Percentiles rank a stretch among this genome's conserved stretches.
phyloP scores from a whole-genome alignment of 2,329 filamentous ascomycete species.

The Epichloe elymi region DNA sequence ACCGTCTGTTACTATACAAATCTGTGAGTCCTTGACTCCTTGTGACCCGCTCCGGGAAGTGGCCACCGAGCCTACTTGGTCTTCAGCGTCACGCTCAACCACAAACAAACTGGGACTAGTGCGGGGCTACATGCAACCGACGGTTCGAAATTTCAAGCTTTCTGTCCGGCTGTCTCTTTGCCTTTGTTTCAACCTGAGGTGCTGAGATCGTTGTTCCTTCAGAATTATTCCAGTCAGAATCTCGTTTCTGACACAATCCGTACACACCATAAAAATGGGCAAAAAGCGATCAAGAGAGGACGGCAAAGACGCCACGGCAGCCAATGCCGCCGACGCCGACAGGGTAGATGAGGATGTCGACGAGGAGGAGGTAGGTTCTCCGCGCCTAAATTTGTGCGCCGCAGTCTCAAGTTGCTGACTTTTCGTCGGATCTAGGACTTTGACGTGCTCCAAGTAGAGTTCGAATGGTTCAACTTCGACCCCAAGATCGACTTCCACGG shows the following conservation, averaged over 20 bases:
- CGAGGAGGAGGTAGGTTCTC: slow-evolving; percentile 35
- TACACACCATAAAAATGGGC: slow-evolving; percentile 24
- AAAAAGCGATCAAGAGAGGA: slow-evolving; percentile 39
- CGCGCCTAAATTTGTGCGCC: background rate
- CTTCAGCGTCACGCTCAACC: too few species aligned
- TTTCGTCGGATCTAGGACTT: slow-evolving; percentile 47
- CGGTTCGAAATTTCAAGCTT: background rate
- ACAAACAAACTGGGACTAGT: too few species aligned
- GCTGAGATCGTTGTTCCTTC: too few species aligned
- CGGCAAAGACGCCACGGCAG: slow-evolving; percentile 25
- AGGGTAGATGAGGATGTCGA: slow-evolving; percentile 40
- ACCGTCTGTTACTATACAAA: too few species aligned
- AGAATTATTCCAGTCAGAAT: background rate
- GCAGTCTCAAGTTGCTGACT: slow-evolving; percentile 1
- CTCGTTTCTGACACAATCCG: background rate
- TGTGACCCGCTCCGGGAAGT: too few species aligned
- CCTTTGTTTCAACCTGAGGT: too few species aligned
- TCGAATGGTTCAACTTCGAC: slow-evolving; percentile 97
- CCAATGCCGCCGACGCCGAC: slow-evolving; percentile 30
- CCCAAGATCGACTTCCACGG: slow-evolving; percentile 87
- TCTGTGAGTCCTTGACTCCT: too few species aligned
- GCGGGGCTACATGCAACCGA: too few species aligned
- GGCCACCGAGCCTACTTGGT: too few species aligned
- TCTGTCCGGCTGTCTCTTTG: too few species aligned
- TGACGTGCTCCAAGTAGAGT: slow-evolving; percentile 88